phyloP scores from a whole-genome alignment of 2,329 filamentous ascomycete genomes.

The Aspergillus novoparasiticus region DNA sequence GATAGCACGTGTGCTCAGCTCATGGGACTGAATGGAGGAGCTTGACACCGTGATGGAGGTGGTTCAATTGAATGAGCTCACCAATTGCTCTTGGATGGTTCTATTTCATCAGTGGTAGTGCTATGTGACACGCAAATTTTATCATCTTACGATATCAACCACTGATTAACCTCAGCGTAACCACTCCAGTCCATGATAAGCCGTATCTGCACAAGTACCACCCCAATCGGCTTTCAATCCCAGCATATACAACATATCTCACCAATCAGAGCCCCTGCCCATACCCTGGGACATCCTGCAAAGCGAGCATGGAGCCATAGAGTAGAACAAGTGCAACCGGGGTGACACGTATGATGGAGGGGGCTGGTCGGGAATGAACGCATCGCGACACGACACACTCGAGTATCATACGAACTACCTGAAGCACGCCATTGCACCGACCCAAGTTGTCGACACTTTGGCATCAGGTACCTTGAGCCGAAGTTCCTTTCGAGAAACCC shows the following conservation, averaged over 20 bases:
- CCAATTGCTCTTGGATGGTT: neutral
- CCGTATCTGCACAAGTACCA: neutral
- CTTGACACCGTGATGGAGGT: neutral
- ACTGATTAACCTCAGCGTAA: neutral
- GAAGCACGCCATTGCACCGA: neutral
- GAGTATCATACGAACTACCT: neutral
- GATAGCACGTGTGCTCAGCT: neutral
- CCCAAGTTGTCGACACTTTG: neutral
- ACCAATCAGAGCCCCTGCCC: neutral
- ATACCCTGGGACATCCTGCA: neutral
- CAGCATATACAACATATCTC: neutral
- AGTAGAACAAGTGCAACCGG: neutral
- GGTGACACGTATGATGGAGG: constrained; percentile 9
- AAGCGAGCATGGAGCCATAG: neutral
- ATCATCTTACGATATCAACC: neutral
- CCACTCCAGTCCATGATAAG: neutral
- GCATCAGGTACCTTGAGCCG: neutral
- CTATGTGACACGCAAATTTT: neutral
- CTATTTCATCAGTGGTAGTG: neutral
- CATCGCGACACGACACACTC: neutral
- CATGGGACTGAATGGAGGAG: neutral
- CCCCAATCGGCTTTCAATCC: neutral
- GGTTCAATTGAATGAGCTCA: neutral
- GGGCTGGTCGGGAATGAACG: constrained; percentile 6
- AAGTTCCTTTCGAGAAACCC: neutral